Evolutionary conservation across 768 basidiomycete genomes (phyloP), one percentile per base, ranked within the genome.

Genomic region (Tubosaeta sp.): DNA sequence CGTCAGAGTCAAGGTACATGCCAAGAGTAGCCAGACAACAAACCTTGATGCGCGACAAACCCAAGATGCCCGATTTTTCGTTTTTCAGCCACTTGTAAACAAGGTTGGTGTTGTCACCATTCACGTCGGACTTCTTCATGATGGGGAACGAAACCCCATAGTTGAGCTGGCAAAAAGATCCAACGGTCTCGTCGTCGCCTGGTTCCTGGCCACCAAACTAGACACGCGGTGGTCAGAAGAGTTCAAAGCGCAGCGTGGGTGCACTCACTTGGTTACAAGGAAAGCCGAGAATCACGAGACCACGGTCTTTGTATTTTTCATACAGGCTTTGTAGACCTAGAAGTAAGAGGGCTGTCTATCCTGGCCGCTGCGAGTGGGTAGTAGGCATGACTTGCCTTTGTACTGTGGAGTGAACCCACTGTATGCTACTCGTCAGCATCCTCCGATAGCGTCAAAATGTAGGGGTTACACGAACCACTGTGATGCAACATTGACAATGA

Each of bases 111-210:
- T 78, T 73, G 59, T 86, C 83, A 4, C 94, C 94, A 67, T 97
- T 97, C 37, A 97, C 95, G 47, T 97, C 90, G 17, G 87, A 87
- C 73, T 95, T 97, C 74, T 84, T 87, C 85, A 91, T 89, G 46
- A 97, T 71, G 11, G 91, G 91, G 76, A 95, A 95, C 7, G 81
- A 82, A 26, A 97, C 93, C 16, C 91, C 91, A 66, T 94, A 85
- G 74, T 94, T 95, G 55, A 82, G 62, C 46, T 80, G 73, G 73
- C 91, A 92, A 69, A 88, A 89, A 62, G 82, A 74, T 17, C 74
- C 76, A 59, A 95, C 87, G 39, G 79, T 78, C n/a, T 76, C 77
- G 61, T 95, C 91, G 31, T 79, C 75, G n/a, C 79, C 85, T 0
- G 92, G 92, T 61, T 95, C 92, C 71, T 95, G 92, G 0, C 80